These are phyloP conservation scores for Penicillium simplicissimum DNA, from an alignment of 495 filamentous ascomycete genomes.

Conservation along the genomic window DNA sequence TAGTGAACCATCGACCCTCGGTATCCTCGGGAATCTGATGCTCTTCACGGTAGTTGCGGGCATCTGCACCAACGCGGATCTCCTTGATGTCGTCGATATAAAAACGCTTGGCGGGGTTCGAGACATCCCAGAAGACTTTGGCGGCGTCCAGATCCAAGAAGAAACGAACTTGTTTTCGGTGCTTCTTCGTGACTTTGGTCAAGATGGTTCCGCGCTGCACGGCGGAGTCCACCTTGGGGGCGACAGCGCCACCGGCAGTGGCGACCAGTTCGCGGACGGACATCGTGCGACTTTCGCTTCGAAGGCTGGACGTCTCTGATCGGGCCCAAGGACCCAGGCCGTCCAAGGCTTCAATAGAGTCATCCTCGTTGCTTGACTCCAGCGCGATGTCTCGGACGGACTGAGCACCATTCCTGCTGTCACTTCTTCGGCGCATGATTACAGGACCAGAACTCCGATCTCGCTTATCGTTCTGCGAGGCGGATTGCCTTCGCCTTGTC, in stretches of 20 bases:
- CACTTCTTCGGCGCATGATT: conserved; percentile 81
- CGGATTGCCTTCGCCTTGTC: conserved; percentile 66
- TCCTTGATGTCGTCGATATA: conserved; percentile 95
- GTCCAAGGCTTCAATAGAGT: conserved; percentile 62
- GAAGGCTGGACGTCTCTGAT: conserved; percentile 43
- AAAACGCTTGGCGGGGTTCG: conserved; percentile 74
- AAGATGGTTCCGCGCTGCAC: conserved; percentile 76
- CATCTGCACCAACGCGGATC: conserved; percentile 81
- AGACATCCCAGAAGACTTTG: conserved; percentile 84
- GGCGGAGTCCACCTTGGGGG: conserved; percentile 66
- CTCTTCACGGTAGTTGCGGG: conserved; percentile 85
- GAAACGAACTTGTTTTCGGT: conserved; percentile 70
- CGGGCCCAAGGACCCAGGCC: conserved; percentile 38
- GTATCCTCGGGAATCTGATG: conserved; percentile 62
- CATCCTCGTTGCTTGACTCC: conserved; percentile 57
- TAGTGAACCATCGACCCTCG: conserved; percentile 79
- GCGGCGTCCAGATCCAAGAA: conserved; percentile 76
- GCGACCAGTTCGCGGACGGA: conserved; percentile 30
- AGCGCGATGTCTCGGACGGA: conserved; percentile 50
- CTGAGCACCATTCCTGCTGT: conserved; percentile 72
- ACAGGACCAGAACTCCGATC: conserved; percentile 88
- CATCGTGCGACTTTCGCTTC: conserved; percentile 37
- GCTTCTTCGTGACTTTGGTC: conserved; percentile 81
- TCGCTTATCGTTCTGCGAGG: conserved; percentile 68
- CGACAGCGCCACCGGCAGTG: conserved; percentile 45